phyloP scores from a whole-genome alignment of 768 basidiomycete genomes.

The Tephrocybe sp. region DNA sequence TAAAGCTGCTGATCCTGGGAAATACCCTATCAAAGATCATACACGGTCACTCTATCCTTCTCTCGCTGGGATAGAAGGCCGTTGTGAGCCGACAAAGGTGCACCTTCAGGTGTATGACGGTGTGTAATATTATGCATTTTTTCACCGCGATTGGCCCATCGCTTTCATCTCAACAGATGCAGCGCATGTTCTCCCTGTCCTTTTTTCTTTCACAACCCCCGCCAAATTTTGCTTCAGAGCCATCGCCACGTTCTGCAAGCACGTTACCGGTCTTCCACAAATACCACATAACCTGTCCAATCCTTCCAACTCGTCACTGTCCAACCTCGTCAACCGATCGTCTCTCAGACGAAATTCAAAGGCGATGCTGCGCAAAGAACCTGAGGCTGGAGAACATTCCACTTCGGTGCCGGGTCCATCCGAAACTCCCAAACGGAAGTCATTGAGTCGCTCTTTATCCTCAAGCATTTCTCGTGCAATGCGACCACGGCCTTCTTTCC shows the following conservation, averaged over 20 bases:
- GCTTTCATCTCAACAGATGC: constrained; percentile 42
- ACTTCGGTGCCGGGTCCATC: neutral
- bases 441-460: constrained; percentile 25
- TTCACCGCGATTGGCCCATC: neutral
- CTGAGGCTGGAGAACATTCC: constrained; percentile 1
- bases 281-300: constrained; percentile 10
- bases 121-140: constrained; percentile 31
- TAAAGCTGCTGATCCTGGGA: constrained; percentile 83
- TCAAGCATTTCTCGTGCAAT: constrained; percentile 18
- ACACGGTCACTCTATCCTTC: constrained; percentile 54
- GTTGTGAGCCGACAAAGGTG: constrained; percentile 67
- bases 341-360: constrained; percentile 6
- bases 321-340: constrained; percentile 14
- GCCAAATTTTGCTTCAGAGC: constrained; percentile 81
- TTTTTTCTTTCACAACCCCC: constrained; percentile 76
- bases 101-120: constrained; percentile 95
- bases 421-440: constrained; percentile 8
- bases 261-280: constrained; percentile 53
- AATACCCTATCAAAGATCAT: constrained; percentile 51
- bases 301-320: constrained; percentile 2
- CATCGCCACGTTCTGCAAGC: constrained; percentile 68
- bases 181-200: constrained; percentile 70
- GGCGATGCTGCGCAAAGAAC: neutral
- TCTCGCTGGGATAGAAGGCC: constrained; percentile 53
- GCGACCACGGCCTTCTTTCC: constrained; percentile 9